A percentile compares a stretch with the other conserved stretches of the same genome.
Conservation (phyloP, 306 rosid species). For the Castanopsis chinensis region DNA sequence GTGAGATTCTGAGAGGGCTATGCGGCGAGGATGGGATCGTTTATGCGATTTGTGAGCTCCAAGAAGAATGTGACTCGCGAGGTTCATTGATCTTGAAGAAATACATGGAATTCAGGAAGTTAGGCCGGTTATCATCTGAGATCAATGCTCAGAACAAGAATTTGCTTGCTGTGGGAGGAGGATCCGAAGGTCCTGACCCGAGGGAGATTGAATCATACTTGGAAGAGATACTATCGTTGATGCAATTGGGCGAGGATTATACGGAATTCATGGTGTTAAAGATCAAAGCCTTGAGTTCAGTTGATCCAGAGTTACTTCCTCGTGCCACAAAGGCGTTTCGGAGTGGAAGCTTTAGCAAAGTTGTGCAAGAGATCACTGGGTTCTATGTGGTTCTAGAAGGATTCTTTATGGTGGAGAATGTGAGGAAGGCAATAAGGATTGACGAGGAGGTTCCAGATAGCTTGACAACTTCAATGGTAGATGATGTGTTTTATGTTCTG, state of each 20-base stretch:
- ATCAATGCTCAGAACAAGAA: conserved; percentile 78
- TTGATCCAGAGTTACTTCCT: conserved; percentile 83
- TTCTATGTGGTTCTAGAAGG: conserved; percentile 91
- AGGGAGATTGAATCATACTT: conserved; percentile 78
- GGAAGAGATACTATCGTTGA: conserved; percentile 81
- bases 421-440: conserved; percentile 81
- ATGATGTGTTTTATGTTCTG: conserved; percentile 90
- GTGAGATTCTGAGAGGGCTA: conserved; percentile 69
- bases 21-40: conserved; percentile 97
- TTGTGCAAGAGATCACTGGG: conserved; percentile 80
- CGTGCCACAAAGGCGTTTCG: conserved; percentile 85
- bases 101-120: conserved; percentile 85
- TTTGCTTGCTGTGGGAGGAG: conserved; percentile 74
- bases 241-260: conserved; percentile 95
- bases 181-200: conserved; percentile 78
- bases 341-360: conserved; percentile 87
- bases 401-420: conserved; percentile 96
- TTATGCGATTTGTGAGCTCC: conserved; percentile 92
- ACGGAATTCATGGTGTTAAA: conserved; percentile 82
- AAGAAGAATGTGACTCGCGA: conserved; percentile 89
- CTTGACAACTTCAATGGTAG: conserved; percentile 95
- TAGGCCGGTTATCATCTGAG: conserved; percentile 69
- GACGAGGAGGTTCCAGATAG: conserved; percentile 86
- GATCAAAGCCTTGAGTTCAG: conserved; percentile 75
- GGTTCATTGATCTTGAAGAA: conserved; percentile 84